Base-by-base conservation (phyloP, 139 green algal genomes). In the Micractinium conductrix region DNA sequence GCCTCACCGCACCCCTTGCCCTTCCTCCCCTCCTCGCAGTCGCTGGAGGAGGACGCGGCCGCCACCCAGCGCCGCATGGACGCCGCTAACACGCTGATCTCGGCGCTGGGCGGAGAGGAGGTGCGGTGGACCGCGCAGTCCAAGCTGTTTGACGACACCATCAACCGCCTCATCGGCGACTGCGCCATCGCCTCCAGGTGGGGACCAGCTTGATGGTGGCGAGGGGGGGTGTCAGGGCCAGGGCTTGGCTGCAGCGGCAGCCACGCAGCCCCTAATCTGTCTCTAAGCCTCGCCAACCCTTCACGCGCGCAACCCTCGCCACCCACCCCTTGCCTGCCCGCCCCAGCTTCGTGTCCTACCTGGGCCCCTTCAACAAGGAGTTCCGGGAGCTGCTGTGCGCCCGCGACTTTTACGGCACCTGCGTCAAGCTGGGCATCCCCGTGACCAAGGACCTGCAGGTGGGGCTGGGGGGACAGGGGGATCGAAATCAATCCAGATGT, bases 281-380 rank as follows among this genome's bases (percentile, higher is more conserved):
- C n/a, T n/a, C n/a, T n/a, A n/a, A n/a, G n/a, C n/a, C n/a, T n/a
- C n/a, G n/a, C n/a, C n/a, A n/a, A n/a, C n/a, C n/a, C n/a, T n/a
- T n/a, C n/a, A n/a, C n/a, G n/a, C n/a, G n/a, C n/a, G n/a, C n/a
- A n/a, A n/a, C n/a, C 24, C 38, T 21, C 4, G 12, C 71, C 30
- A 28, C 16, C 71, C 16, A 5, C 14, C 1, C 1, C 43, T 30
- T 22, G n/a, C 71, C 43, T 60, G 16, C 17, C 24, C 33, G 8
- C 33, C 81, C 42, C 78, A 83, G 82, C 68, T 98, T 98, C 83
- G 91, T 97, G 53, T 97, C 93, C 22, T 99, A 98, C 91, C 85
- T 97, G 70, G 96, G 95, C 38, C 95, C 95, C 71, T 98, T 98
- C 93, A 98, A 98, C 93, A 95, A 95, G 84, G 95, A 97, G 90